Evolutionary conservation across 1,284 basidiomycete genomes (phyloP), one percentile per base, ranked within the genome.

Genomic region (Xerocomus cyaneibrunnescens): DNA sequence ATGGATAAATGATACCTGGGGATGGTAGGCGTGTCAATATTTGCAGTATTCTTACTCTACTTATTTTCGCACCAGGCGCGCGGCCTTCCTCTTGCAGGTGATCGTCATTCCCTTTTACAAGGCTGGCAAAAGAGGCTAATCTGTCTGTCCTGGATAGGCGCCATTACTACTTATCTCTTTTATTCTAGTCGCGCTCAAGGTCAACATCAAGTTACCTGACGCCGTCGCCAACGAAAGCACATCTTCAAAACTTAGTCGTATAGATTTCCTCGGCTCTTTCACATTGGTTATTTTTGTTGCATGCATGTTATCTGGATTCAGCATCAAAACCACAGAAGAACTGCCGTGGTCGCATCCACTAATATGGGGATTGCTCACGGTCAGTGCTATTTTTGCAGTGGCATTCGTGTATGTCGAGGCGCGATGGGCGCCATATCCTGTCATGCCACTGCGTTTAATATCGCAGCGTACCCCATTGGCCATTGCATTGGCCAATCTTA

Each of bases 371-470:
- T 74, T 93, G 47, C 75, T 94, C 48, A 59, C 72, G 30, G 66
- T 75, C 17, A 85, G 87, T 61, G 69, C 70, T 19, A 59, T 85
- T 5, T 84, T 77, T 40, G 76, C 76, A 19, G 61, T 75, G 6
- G 62, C 77, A 6, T 95, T 96, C 66, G 65, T 92, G 27, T 64
- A 81, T 42, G 87, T 90, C 14, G 92, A 96, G 71, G 80, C 84
- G 52, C 74, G 78, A 56, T 83, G 81, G 72, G 84, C 89, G 3
- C 78, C 78, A 4, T 89, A 87, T 68, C 93, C 93, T 8, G 85
- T 95, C 41, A 88, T 96, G 83, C 92, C 93, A 37, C 73, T 94
- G 60, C 81, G 81, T 52, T 71, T 95, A 53, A 78, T 95, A 44
- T 80, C 76, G 22, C 83, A 83, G 62, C 74, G 87, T 52, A 94